These are phyloP conservation scores for Penicillium cinerascens DNA, from an alignment of 495 filamentous ascomycete species.

Conservation along the genomic window DNA sequence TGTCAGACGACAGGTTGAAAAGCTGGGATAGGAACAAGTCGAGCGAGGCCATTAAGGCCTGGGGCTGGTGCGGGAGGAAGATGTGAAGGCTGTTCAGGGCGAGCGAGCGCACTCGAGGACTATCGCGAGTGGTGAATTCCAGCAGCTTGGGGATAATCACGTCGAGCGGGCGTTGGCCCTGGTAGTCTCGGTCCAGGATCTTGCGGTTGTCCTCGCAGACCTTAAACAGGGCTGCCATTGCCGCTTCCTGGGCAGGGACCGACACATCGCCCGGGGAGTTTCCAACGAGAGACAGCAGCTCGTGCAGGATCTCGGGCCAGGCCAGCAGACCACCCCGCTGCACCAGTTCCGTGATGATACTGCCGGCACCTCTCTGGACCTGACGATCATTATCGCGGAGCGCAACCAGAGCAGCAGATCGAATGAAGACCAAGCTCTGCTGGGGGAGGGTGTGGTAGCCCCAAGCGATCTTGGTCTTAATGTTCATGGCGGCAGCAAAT, in stretches of 20 bases:
- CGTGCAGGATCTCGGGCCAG: conserved; percentile 86
- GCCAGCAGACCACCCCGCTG: conserved; percentile 77
- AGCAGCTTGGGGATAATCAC: conserved; percentile 90
- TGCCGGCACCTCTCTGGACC: conserved; percentile 86
- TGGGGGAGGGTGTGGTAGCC: conserved; percentile 69
- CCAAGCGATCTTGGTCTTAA: conserved; percentile 86
- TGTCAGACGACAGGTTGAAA: conserved; percentile 74
- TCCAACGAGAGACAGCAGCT: conserved; percentile 70
- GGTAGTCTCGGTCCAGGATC: conserved; percentile 78
- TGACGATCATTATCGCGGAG: conserved; percentile 78
- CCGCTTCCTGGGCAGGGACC: conserved; percentile 77
- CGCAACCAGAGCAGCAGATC: conserved; percentile 69
- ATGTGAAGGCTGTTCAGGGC: conserved; percentile 84
- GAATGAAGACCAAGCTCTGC: conserved; percentile 66
- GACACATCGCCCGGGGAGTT: conserved; percentile 67
- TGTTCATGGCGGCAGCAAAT: conserved; percentile 82
- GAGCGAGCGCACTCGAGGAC: conserved; percentile 69
- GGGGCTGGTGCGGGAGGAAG: conserved; percentile 78
- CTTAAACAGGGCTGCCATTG: conserved; percentile 88
- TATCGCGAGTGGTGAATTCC: conserved; percentile 71
- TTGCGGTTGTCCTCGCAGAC: conserved; percentile 96
- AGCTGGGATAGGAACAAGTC: conserved; percentile 77
- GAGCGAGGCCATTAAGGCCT: conserved; percentile 70
- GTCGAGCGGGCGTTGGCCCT: conserved; percentile 79
- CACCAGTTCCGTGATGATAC: conserved; percentile 92